Percentiles rank a stretch among this genome's conserved stretches.
These are phyloP conservation scores for Cochlearia excelsa DNA, from an alignment of 345 rosid genomes.

Conservation along the genomic window DNA sequence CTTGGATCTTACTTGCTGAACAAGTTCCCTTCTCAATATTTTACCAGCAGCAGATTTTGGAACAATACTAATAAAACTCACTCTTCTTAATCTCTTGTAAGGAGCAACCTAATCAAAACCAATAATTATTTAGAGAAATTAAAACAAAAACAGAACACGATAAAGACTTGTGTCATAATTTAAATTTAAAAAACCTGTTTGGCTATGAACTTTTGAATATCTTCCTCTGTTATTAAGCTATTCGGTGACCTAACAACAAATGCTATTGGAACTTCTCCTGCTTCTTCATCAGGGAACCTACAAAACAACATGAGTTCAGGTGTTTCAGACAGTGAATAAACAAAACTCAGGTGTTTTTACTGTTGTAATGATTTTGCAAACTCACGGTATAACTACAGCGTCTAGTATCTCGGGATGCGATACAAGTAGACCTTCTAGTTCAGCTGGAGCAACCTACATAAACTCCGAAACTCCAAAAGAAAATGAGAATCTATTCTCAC, in stretches of 20 bases:
- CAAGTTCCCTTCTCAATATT: constrained; percentile 76
- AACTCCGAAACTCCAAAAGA: background rate
- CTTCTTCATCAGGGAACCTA: constrained; percentile 88
- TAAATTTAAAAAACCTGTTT: constrained; percentile 49
- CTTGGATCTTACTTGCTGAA: constrained; percentile 59
- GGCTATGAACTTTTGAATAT: constrained; percentile 62
- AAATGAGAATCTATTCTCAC: too few species aligned
- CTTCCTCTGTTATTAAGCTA: constrained; percentile 67
- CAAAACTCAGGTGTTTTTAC: background rate
- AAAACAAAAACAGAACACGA: constrained; percentile 1
- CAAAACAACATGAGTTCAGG: background rate
- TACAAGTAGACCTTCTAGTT: constrained; percentile 90
- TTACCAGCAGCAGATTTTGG: constrained; percentile 89
- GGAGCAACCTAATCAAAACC: constrained; percentile 68
- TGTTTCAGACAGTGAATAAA: background rate
- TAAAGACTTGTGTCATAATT: constrained; percentile 14
- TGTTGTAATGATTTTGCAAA: constrained; percentile 14
- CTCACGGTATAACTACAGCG: constrained; percentile 94
- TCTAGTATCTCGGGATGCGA: constrained; percentile 82
- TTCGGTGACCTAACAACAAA: constrained; percentile 67
- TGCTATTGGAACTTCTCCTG: constrained; percentile 89
- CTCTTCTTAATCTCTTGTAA: constrained; percentile 64
- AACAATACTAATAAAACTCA: constrained; percentile 56
- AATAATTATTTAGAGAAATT: background rate
- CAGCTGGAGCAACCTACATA: constrained; percentile 92